Evolutionary conservation across 1,139 yeast genomes (phyloP), one percentile per base, ranked within the genome.

Genomic region (Magnusiomyces magnusii): DNA sequence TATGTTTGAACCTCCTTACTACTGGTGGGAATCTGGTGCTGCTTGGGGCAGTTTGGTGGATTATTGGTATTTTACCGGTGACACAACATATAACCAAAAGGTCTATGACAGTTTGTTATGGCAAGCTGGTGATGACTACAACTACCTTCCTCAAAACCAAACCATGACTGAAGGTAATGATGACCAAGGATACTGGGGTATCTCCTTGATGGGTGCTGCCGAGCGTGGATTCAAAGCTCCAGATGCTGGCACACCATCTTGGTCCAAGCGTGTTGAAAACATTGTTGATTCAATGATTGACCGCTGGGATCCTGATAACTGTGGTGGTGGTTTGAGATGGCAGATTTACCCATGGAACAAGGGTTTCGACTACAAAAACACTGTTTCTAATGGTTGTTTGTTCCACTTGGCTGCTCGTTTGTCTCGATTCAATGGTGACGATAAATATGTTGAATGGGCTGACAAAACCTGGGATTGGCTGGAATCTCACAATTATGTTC

Each of bases 1-100:
- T 57, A 84, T 86, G 93, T 87, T 91, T 71, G 75, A 86, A 0
- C 73, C 76, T 71, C 97, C 97, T 0, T 91, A 91, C 78, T 92
- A 91, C 77, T 92, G 97, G 97, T 91, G 97, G 97, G 93, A 91
- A 75, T 96, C 97, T 42, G 98, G 98, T 69, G 97, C 95, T 64
- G 97, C 96, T 3, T 89, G 91, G 89, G 96, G 96, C 2, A 79
- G 88, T 24, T 77, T 92, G 79, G 73, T 91, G 53, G 97, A 91
- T 71, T 87, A 84, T 71, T 80, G 89, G 75, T 85, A 71, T 68
- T 85, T 79, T 68, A 83, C 89, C 77, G 81, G 87, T 55, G 85
- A 90, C 69, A 84, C 82, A 66, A 83, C 93, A 0, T 87, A 80
- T 67, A 84, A 79, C 50, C 80, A 80, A 34, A 65, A 78, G 42